These are phyloP conservation scores for Candida pseudoviswanathii DNA, from an alignment of 1,139 yeast genomes.

Conservation along the genomic window DNA sequence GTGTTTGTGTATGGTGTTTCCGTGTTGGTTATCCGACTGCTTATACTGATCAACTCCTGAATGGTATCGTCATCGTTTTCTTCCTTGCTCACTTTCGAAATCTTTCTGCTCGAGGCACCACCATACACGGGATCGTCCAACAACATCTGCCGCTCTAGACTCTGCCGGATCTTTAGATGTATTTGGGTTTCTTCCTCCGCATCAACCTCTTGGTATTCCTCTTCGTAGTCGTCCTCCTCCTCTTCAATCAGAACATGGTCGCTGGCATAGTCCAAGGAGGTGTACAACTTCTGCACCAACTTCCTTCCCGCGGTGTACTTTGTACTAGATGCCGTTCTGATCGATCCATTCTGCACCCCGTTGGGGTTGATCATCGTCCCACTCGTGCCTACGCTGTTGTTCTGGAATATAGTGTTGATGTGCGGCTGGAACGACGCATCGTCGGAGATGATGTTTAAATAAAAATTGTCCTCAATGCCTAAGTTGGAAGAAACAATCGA, in stretches of 20 bases:
- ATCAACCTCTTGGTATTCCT: background rate
- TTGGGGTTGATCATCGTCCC: background rate
- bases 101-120: background rate
- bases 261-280: conserved; percentile 3
- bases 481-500: conserved; percentile 7
- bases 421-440: conserved; percentile 11
- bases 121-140: background rate
- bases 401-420: background rate
- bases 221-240: conserved; percentile 4
- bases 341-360: background rate
- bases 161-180: background rate
- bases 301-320: background rate
- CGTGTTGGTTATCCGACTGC: background rate
- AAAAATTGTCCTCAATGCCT: conserved; percentile 2
- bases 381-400: background rate
- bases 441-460: conserved; percentile 10
- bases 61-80: background rate
- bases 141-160: background rate
- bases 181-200: background rate
- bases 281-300: background rate
- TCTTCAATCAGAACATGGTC: conserved; percentile 9
- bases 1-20: background rate
- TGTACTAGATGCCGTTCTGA: conserved; percentile 1
- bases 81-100: background rate
- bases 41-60: background rate